A percentile compares a stretch with the other conserved stretches of the same genome.
These are phyloP conservation scores for Pinus albicaulis DNA, from an alignment of 75 land plant genomes.

Conservation along the genomic window DNA sequence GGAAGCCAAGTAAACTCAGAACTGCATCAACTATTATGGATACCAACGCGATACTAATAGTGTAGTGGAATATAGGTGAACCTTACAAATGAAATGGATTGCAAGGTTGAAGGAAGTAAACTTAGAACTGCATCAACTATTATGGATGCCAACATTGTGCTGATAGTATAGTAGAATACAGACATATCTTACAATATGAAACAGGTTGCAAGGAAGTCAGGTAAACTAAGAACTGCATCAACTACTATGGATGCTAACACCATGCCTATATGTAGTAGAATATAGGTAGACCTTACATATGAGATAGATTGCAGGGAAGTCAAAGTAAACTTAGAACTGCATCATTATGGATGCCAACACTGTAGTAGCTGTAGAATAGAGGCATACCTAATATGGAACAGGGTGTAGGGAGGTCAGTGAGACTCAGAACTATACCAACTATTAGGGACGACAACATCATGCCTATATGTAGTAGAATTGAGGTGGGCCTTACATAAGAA, in stretches of 20 bases:
- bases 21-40: conserved; percentile 90
- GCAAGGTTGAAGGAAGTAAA: conserved; percentile 60
- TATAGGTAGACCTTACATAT: too few species aligned
- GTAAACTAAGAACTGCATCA: conserved; percentile 74
- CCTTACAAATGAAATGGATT: conserved; percentile 69
- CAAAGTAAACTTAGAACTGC: too few species aligned
- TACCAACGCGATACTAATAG: conserved; percentile 75
- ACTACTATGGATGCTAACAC: conserved; percentile 81
- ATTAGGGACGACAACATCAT: too few species aligned
- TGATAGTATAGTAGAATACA: conserved; percentile 78
- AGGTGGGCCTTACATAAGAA: conserved; percentile 63
- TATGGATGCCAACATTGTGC: conserved; percentile 69
- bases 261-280: conserved; percentile 37
- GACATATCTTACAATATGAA: conserved; percentile 21
- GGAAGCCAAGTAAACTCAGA: conserved; percentile 68
- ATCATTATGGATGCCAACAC: too few species aligned
- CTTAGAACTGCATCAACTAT: conserved; percentile 89
- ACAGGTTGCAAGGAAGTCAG: conserved; percentile 60
- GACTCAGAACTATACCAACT: too few species aligned
- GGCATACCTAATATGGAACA: too few species aligned
- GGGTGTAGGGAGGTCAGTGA: too few species aligned
- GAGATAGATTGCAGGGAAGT: too few species aligned
- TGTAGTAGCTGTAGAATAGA: too few species aligned
- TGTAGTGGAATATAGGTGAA: conserved; percentile 54
- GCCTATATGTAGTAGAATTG: conserved; percentile 57